Conservation (phyloP, 1,284 basidiomycete genomes). For the Irpex sp. region DNA sequence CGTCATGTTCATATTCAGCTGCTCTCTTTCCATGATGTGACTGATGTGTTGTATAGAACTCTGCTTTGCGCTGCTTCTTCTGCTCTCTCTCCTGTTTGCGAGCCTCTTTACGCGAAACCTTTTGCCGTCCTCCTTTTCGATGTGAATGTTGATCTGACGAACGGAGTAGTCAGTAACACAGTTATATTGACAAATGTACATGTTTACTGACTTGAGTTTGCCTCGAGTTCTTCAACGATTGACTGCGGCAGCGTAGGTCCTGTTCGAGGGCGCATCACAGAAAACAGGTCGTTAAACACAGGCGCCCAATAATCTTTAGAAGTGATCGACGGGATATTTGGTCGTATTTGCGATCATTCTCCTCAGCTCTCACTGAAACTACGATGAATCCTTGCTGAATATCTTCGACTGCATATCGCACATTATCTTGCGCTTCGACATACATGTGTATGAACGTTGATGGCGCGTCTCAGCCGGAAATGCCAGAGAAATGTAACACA, state of each 20-base stretch:
- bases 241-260: constrained; percentile 4
- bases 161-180: not conserved
- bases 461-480: too few species aligned
- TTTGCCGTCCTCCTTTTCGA: constrained; percentile 17
- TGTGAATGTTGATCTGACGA: not conserved
- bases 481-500: too few species aligned
- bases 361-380: not conserved
- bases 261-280: constrained; percentile 1
- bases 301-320: not conserved
- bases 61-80: constrained; percentile 55
- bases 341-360: not conserved
- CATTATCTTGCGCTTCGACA: too few species aligned
- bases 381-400: too few species aligned
- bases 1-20: constrained; percentile 12
- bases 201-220: not conserved
- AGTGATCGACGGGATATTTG: constrained; percentile 1
- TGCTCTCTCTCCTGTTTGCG: constrained; percentile 55
- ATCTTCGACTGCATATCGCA: too few species aligned
- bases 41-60: constrained; percentile 38
- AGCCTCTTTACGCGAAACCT: constrained; percentile 52
- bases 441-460: too few species aligned
- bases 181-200: not conserved
- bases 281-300: not conserved
- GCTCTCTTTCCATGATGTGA: constrained; percentile 8
- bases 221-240: constrained; percentile 5